Evolutionary conservation across 2,329 filamentous ascomycete species (phyloP).

Genomic region (Ophiognomonia clavigignenti-juglandacearum): DNA sequence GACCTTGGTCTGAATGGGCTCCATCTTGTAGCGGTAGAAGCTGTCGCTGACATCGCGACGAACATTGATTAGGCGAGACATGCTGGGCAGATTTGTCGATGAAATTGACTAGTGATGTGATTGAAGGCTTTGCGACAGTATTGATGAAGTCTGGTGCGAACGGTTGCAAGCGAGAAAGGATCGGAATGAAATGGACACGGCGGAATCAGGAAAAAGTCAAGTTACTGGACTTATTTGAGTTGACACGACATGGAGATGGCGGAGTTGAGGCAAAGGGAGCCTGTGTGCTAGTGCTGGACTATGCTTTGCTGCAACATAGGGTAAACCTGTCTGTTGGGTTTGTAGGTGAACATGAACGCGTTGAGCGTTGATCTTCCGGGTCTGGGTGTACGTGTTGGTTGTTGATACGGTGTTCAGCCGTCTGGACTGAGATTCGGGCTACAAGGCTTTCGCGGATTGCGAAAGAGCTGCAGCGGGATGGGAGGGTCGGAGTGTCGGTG

Average conservation of each 20-base stretch:
- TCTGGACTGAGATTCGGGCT: conserved; percentile 84
- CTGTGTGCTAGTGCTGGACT: conserved; percentile 50
- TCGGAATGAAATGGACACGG: conserved; percentile 8
- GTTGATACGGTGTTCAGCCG: conserved; percentile 63
- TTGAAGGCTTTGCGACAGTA: too few relatives aligned
- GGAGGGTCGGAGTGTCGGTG: conserved; percentile 82
- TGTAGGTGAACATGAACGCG: conserved; percentile 55
- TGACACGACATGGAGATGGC: conserved; percentile 34
- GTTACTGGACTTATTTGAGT: conserved; percentile 21
- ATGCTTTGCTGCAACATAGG: conserved; percentile 51
- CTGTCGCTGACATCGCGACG: conserved; percentile 95
- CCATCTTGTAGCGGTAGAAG: conserved; percentile 99
- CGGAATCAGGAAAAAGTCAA: conserved; percentile 6
- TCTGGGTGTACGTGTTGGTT: too few relatives aligned
- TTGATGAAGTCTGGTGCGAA: too few relatives aligned
- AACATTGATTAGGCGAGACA: conserved; percentile 92
- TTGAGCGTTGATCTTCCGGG: conserved; percentile 26
- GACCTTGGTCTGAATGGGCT: conserved; percentile 96
- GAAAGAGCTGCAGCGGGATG: conserved; percentile 95
- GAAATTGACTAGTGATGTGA: conserved; percentile 5
- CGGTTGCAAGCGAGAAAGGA: too few relatives aligned
- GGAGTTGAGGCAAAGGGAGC: conserved; percentile 34
- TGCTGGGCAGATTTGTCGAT: conserved; percentile 54
- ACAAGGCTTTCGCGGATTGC: conserved; percentile 91
- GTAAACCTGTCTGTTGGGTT: conserved; percentile 47